Percentiles rank a stretch among this genome's conserved stretches.
phyloP scores from a whole-genome alignment of 1,139 yeast species.

The Pneumocystis sp. region DNA sequence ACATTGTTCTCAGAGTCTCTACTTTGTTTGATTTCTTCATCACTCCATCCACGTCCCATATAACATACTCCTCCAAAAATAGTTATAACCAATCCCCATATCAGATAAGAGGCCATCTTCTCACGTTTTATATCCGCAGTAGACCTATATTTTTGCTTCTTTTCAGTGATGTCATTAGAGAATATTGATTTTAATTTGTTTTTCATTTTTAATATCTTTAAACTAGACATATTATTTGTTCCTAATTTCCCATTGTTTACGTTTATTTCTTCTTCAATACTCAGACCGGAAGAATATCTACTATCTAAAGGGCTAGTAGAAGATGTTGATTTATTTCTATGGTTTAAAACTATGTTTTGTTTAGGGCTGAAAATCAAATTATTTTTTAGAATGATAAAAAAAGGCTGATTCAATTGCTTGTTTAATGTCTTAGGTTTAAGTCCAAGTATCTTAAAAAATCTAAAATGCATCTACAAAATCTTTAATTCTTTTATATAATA shows the following conservation, averaged over 20 bases:
- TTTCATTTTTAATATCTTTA: constrained; percentile 1
- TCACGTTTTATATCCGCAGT: constrained; percentile 26
- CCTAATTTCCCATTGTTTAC: not conserved
- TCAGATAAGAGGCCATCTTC: constrained; percentile 53
- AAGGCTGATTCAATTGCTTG: not conserved
- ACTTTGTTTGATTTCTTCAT: constrained; percentile 44
- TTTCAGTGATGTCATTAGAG: constrained; percentile 6
- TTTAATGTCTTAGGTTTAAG: not conserved
- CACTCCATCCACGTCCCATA: constrained; percentile 69
- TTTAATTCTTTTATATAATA: not conserved
- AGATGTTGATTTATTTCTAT: not conserved
- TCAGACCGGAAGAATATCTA: not conserved
- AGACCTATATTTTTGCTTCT: constrained; percentile 25
- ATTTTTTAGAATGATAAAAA: not conserved
- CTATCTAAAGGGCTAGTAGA: not conserved
- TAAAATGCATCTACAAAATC: not conserved
- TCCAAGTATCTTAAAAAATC: not conserved
- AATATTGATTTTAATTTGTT: constrained; percentile 12
- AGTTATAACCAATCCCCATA: constrained; percentile 31
- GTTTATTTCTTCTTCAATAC: not conserved
- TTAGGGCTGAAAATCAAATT: not conserved
- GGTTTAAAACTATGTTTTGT: not conserved
- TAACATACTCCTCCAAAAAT: constrained; percentile 56
- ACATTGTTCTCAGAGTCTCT: constrained; percentile 32
- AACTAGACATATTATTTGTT: not conserved